Evolutionary conservation across 352 stramenopile genomes (phyloP).

Genomic region (Thalassiosira exigua): DNA sequence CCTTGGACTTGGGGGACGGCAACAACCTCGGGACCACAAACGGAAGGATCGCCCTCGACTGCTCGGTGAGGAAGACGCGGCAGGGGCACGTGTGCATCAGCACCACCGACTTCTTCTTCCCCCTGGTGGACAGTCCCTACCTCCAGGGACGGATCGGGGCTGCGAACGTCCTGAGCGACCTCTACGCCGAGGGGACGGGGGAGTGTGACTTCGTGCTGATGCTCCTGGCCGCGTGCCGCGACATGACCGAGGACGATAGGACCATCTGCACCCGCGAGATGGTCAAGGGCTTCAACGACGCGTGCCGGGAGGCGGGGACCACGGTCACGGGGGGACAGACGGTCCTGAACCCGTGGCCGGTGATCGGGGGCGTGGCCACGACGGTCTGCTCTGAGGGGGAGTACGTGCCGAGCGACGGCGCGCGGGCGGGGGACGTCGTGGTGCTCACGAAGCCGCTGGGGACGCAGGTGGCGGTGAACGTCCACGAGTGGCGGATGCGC

Average conservation of each 20-base stretch:
- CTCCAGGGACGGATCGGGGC: slow-evolving; percentile 91
- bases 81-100: slow-evolving; percentile 90
- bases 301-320: slow-evolving; percentile 87
- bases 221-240: slow-evolving; percentile 91
- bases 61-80: slow-evolving; percentile 89
- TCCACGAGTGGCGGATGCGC: slow-evolving; percentile 91
- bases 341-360: slow-evolving; percentile 95
- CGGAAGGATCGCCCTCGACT: slow-evolving; percentile 80
- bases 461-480: slow-evolving; percentile 93
- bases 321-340: slow-evolving; percentile 94
- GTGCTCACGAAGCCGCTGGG: slow-evolving; percentile 94
- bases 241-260: slow-evolving; percentile 91
- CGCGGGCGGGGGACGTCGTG: slow-evolving; percentile 89
- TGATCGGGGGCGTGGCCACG: slow-evolving; percentile 93
- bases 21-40: slow-evolving; percentile 85
- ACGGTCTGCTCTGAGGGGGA: slow-evolving; percentile 74
- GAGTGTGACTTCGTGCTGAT: slow-evolving; percentile 95
- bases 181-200: slow-evolving; percentile 93
- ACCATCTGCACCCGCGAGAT: slow-evolving; percentile 93
- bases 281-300: slow-evolving; percentile 93
- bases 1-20: slow-evolving; percentile 90
- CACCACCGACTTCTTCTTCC: slow-evolving; percentile 97
- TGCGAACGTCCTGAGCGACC: slow-evolving; percentile 93
- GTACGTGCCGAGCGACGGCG: slow-evolving; percentile 90
- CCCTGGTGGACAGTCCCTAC: slow-evolving; percentile 93